These are phyloP conservation scores for Pterocarpus santalinus DNA, from an alignment of 306 rosid genomes.

Conservation along the genomic window DNA sequence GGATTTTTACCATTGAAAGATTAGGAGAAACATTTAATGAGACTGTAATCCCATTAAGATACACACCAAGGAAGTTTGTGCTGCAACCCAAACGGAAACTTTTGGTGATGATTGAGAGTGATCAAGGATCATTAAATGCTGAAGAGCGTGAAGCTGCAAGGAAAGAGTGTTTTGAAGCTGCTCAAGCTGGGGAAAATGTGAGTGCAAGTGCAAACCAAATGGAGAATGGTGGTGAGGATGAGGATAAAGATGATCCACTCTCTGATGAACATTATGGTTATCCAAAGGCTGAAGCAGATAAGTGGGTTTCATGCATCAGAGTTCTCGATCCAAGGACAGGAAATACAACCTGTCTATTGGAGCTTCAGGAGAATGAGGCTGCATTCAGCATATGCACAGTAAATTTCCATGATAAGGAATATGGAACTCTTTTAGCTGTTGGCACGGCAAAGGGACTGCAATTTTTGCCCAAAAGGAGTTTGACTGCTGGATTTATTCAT, in stretches of 20 bases:
- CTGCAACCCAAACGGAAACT: slow-evolving; percentile 84
- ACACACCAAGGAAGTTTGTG: slow-evolving; percentile 97
- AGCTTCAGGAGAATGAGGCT: slow-evolving; percentile 96
- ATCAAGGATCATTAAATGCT: slow-evolving; percentile 88
- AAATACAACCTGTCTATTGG: slow-evolving; percentile 88
- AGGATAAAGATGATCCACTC: slow-evolving; percentile 79
- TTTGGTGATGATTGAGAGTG: slow-evolving; percentile 91
- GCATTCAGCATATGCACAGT: slow-evolving; percentile 94
- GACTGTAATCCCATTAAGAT: slow-evolving; percentile 94
- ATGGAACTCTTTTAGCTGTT: slow-evolving; percentile 94
- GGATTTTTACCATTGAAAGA: slow-evolving; percentile 94
- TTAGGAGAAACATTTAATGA: slow-evolving; percentile 97
- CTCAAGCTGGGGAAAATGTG: slow-evolving; percentile 81
- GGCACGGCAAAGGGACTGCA: slow-evolving; percentile 97
- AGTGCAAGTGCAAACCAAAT: slow-evolving; percentile 80
- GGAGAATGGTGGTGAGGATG: slow-evolving; percentile 96
- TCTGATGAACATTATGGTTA: slow-evolving; percentile 96
- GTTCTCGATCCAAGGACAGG: slow-evolving; percentile 92
- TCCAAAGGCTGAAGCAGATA: slow-evolving; percentile 91
- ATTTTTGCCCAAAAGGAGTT: slow-evolving; percentile 79
- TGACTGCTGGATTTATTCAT: slow-evolving; percentile 83
- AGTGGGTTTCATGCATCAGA: slow-evolving; percentile 97
- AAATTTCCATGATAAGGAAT: slow-evolving; percentile 94
- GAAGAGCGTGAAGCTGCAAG: slow-evolving; percentile 96
- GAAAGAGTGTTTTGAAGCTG: slow-evolving; percentile 87